Evolutionary conservation across 2,329 filamentous ascomycete species (phyloP), one percentile per base, ranked within the genome.

Genomic region (Tolypocladium amazonense): DNA sequence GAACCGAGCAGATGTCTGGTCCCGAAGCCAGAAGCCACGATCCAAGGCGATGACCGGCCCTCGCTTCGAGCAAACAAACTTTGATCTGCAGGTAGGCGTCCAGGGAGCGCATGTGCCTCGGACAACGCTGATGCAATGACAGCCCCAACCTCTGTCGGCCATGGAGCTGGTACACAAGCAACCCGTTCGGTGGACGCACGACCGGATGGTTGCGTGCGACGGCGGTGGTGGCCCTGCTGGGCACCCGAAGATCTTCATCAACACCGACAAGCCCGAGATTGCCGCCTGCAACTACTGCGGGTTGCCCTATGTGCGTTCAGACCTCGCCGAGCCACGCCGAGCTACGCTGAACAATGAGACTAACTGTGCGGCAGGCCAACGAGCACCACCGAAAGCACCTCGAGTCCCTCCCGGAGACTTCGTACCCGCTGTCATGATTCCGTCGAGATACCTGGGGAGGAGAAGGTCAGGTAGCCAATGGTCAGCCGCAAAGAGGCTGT

Each of bases 81-180:
- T 97, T 77, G 85, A 88, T 68, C 78, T 88, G 66, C 94, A 99
- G 89, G 93, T 97, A 80, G 66, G 85, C 43, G 18, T 50, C 33
- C 37, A 54, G 39, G 56, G 54, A 64, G 57, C 14, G 56, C 56
- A 9, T 11, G 23, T 30, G n/a, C 15, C 20, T n/a, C 25, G 56
- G 53, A 38, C 9, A 12, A 56, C 59, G 62, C 66, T 71, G 66
- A 68, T 53, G 57, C 56, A 56, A 27, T 58, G 62, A 63, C 71
- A 97, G 94, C 94, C 94, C 64, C 89, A 88, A 78, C 89, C 94
- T 37, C 82, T 87, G 70, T 88, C 94, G 38, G 94, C 94, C 63
- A 99, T 99, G 70, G 90, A 95, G 67, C 85, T 99, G 73, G 92
- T 97, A 70, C 94, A 99, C 82, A 88, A 92, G 80, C 89, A 97